Evolutionary conservation across 2,329 filamentous ascomycete species (phyloP), one percentile per base, ranked within the genome.

Genomic region (Pseudogymnoascus sp.): DNA sequence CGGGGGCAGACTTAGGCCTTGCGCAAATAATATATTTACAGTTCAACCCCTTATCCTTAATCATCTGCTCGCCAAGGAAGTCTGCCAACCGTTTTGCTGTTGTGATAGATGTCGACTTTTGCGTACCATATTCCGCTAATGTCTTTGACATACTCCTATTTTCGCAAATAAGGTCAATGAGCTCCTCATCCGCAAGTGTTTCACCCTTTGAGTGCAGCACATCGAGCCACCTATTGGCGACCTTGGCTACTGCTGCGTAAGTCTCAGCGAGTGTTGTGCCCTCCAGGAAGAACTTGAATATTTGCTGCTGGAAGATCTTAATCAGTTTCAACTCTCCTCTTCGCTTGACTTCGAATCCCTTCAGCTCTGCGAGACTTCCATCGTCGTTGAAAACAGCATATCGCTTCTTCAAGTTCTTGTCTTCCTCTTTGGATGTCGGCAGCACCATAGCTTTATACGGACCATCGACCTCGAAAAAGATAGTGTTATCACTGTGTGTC

Each of bases 361-460:
- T 99, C 72, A 99, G 76, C 74, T 99, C 95, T 13, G 95, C 95
- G 61, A 99, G 81, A 74, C 88, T 96, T 40, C 96, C 95, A 71
- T 99, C 95, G 66, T 97, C 90, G 72, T 99, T 99, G 83, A 99
- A 99, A 3, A 99, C 95, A 42, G 96, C 95, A 74, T 99, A 99
- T 72, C 95, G 87, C 78, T 99, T 99, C 80, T 99, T 99, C 83
- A 99, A 81, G 76, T 99, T 99, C 80, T 97, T 99, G 79, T 97
- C 93, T 75, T 97, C 95, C 74, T 99, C 95, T 74, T 99, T 97
- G 0, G 93, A 97, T 0, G 95, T 97, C 1, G 95, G 95, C 67
- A 99, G 76, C 65, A 99, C 87, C 95, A 99, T 99, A 67, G 95
- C 95, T 74, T 86, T 93, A 81, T 99, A 99, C 0, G 95, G 95